phyloP scores from a whole-genome alignment of 306 rosid genomes.

The Lotus japonicus region DNA sequence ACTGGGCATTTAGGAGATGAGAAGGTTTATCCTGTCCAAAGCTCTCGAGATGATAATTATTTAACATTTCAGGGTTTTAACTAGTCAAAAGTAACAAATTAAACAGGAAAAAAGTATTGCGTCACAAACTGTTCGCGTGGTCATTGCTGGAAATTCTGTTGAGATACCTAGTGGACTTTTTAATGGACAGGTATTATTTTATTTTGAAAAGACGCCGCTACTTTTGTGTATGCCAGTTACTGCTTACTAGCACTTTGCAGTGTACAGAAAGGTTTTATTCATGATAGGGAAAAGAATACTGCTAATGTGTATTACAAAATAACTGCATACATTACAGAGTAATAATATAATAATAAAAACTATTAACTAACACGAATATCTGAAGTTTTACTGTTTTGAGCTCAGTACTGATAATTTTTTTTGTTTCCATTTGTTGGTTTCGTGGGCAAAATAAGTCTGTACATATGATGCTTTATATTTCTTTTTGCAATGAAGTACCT shows the following conservation, averaged over 20 bases:
- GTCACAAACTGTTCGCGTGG: conserved; percentile 73
- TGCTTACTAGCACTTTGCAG: not conserved
- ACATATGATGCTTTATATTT: not conserved
- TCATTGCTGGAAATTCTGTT: conserved; percentile 85
- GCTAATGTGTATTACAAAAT: too few species aligned
- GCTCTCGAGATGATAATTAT: conserved; percentile 16
- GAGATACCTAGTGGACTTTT: conserved; percentile 62
- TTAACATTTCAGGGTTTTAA: conserved; percentile 18
- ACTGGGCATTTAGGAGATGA: conserved; percentile 97
- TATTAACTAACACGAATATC: too few species aligned
- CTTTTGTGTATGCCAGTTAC: not conserved
- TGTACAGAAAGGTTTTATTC: not conserved
- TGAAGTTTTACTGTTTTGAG: too few species aligned
- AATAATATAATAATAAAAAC: too few species aligned
- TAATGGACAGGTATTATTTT: conserved; percentile 74
- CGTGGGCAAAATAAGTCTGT: too few species aligned
- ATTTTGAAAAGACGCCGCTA: not conserved
- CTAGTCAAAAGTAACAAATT: conserved; percentile 23
- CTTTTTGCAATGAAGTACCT: not conserved
- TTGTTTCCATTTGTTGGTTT: too few species aligned
- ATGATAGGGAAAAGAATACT: not conserved
- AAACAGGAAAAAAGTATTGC: conserved; percentile 81
- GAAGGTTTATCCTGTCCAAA: conserved; percentile 43
- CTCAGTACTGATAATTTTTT: too few species aligned
- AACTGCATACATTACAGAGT: too few species aligned